Percentiles rank a stretch among this genome's conserved stretches.
Conservation (phyloP, 2,329 filamentous ascomycete genomes). For the Arthroderma sp. region DNA sequence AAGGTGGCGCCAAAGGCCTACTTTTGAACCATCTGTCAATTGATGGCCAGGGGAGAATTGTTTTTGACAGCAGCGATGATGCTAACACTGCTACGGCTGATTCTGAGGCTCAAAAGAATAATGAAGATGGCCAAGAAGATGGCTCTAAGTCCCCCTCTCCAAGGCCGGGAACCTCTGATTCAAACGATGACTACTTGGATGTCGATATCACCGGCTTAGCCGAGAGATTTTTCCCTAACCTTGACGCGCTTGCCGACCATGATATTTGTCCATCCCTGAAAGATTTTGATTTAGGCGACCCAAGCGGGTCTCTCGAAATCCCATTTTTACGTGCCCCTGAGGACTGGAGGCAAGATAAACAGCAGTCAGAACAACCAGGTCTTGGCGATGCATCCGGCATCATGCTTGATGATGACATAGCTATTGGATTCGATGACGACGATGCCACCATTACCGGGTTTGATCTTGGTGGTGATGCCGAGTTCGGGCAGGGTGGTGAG, state of each 20-base stretch:
- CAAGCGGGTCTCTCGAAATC: constrained; percentile 73
- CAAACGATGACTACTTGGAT: constrained; percentile 47
- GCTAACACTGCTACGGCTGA: constrained; percentile 41
- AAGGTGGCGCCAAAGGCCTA: constrained; percentile 90
- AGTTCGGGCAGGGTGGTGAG: constrained; percentile 92
- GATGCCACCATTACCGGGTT: constrained; percentile 57
- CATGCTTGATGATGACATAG: constrained; percentile 77
- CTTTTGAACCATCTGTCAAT: constrained; percentile 95
- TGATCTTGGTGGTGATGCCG: constrained; percentile 56
- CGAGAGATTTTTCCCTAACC: constrained; percentile 72
- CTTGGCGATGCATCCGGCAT: constrained; percentile 61
- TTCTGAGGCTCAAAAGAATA: constrained; percentile 22
- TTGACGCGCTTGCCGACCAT: constrained; percentile 64
- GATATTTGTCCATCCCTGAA: constrained; percentile 94
- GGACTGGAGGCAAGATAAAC: constrained; percentile 64
- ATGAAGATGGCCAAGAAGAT: constrained; percentile 34
- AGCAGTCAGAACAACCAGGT: constrained; percentile 38
- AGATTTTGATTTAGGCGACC: constrained; percentile 79
- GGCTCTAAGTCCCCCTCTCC: constrained; percentile 25
- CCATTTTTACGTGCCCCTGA: constrained; percentile 84
- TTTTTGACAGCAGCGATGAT: constrained; percentile 97
- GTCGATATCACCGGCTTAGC: constrained; percentile 69
- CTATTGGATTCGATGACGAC: constrained; percentile 70
- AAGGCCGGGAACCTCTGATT: constrained; percentile 26
- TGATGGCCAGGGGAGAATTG: constrained; percentile 79